phyloP scores from a whole-genome alignment of 306 rosid genomes.

The Dryas alaskensis region DNA sequence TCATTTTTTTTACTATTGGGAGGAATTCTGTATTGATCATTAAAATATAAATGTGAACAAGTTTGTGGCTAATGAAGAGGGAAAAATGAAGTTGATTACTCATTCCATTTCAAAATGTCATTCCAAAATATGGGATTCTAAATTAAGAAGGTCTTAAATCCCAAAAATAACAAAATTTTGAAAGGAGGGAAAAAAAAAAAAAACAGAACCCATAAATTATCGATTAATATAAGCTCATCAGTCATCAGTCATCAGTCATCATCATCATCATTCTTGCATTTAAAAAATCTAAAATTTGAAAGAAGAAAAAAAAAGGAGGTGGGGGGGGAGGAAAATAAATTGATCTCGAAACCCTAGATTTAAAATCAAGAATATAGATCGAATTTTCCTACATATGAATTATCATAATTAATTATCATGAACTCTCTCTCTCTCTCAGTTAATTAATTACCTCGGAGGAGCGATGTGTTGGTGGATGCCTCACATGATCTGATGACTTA shows the following conservation, averaged over 20 bases:
- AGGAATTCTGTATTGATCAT: too few relatives aligned
- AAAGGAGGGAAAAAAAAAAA: neutral
- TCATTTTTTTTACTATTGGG: too few relatives aligned
- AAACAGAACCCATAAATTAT: too few relatives aligned
- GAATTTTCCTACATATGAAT: neutral
- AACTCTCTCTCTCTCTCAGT: neutral
- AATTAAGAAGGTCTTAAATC: neutral
- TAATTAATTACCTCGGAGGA: constrained; percentile 66
- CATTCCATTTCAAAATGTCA: neutral
- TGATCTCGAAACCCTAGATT: neutral
- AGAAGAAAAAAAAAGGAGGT: neutral
- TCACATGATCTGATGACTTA: constrained; percentile 33
- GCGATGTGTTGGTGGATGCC: constrained; percentile 57
- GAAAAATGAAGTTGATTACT: neutral
- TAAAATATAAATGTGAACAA: neutral
- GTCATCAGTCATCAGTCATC: neutral
- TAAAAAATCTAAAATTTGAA: neutral
- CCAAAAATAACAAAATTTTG: neutral
- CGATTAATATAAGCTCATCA: neutral
- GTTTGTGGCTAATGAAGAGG: neutral
- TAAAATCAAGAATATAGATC: neutral
- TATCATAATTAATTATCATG: neutral
- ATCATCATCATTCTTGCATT: neutral
- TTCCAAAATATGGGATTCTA: neutral
- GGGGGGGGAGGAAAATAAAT: too few relatives aligned